Percentiles rank a stretch among this genome's conserved stretches.
Conservation (phyloP, 108 stramenopile genomes). For the Poteriospumella lacustris region DNA sequence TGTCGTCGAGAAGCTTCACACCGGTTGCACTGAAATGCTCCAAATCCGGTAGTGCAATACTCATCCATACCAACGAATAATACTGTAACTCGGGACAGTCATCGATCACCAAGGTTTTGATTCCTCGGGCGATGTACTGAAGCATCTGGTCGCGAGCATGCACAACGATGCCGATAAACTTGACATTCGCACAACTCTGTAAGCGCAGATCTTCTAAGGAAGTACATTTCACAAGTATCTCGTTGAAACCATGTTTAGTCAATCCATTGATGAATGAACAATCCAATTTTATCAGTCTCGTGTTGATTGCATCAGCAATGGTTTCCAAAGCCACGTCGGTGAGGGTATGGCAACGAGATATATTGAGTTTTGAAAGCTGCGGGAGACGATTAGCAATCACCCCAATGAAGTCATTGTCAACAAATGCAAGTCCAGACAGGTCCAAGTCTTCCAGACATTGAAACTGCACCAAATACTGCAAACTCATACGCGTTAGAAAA, state of each 20-base stretch:
- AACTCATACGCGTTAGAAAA: too few species aligned
- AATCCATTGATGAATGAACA: neutral
- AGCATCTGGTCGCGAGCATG: neutral
- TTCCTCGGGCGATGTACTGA: neutral
- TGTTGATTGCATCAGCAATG: neutral
- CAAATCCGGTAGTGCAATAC: neutral
- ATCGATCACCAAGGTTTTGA: neutral
- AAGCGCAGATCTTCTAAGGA: neutral
- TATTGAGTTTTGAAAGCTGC: neutral
- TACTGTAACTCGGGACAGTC: neutral
- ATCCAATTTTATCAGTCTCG: neutral
- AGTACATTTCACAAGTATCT: neutral
- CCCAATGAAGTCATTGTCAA: neutral
- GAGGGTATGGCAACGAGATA: neutral
- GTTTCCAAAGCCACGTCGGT: neutral
- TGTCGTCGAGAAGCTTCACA: neutral
- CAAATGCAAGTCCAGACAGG: neutral
- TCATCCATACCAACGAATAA: neutral
- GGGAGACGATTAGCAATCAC: neutral
- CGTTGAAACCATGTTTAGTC: neutral
- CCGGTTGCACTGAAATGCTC: neutral
- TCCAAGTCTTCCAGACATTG: neutral
- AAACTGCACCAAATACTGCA: neutral
- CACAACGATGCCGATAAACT: conserved; percentile 1
- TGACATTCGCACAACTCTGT: neutral